Evolutionary conservation across 208 protist genomes (phyloP), one percentile per base, ranked within the genome.

Genomic region (Trypanosoma platydactyli): DNA sequence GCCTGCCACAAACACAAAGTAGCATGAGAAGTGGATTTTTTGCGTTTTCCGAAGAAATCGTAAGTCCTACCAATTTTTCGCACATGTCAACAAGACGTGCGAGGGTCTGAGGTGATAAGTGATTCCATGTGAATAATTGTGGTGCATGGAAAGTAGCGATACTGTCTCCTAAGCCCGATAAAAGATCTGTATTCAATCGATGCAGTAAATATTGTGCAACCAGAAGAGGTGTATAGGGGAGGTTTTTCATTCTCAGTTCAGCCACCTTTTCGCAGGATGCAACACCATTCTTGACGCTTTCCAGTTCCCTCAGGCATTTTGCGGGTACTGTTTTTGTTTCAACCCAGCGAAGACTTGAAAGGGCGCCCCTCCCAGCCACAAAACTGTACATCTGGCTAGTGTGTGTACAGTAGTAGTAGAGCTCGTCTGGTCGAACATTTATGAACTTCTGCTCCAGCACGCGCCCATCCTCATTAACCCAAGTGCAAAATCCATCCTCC

Each of bases 401-500:
- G 16, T 68, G 24, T 12, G 67, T 73, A 41, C 73, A 86, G 9
- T 85, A 70, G 59, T 74, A 91, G 55, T 80, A 88, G 46, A 71
- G 56, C 40, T 76, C 72, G n/a, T 68, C 61, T 7, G 56, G 53
- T 27, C 58, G 53, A 33, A 91, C 53, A 53, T 80, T 82, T 30
- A 77, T 62, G 38, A 75, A 72, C n/a, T 52, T 57, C 55, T 95
- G 86, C 67, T 92, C 89, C 33, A 92, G 72, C 46, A 95, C 73
- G 18, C 59, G 71, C 15, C 86, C 90, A 45, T 88, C 68, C 30
- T 42, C 55, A 53, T 76, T 65, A 18, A 94, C 76, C 88, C 90
- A 95, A n/a, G 90, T 95, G 3, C 80, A 84, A 33, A 79, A 66
- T n/a, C 76, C 75, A 27, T 77, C 65, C 65, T 94, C 87, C 16